phyloP scores from a whole-genome alignment of 2,329 filamentous ascomycete genomes.

The Apiospora malaysiana region DNA sequence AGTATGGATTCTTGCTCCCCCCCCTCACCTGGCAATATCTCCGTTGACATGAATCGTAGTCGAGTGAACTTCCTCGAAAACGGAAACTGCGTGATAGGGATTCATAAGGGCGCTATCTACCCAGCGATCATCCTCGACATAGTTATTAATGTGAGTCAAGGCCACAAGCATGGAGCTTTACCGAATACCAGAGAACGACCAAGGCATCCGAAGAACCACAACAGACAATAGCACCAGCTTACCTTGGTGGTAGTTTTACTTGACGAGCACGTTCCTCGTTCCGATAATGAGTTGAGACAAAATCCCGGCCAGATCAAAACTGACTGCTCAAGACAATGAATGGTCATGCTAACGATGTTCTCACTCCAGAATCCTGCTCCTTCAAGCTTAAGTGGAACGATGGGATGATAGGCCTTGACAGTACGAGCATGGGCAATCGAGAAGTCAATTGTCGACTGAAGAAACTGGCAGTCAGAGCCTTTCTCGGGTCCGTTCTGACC shows the following conservation, averaged over 20 bases:
- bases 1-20: neutral
- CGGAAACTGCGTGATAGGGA: neutral
- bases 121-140: neutral
- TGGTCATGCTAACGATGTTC: neutral
- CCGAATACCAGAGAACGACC: neutral
- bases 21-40: neutral
- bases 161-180: no score
- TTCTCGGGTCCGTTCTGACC: neutral
- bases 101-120: neutral
- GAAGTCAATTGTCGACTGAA: neutral
- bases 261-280: neutral
- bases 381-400: neutral
- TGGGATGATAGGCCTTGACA: neutral
- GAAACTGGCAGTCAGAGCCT: neutral
- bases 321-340: neutral
- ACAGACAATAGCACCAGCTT: neutral
- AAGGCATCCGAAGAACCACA: neutral
- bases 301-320: neutral
- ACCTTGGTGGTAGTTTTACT: neutral
- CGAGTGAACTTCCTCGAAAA: neutral
- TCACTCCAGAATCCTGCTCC: neutral
- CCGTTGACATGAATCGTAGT: neutral
- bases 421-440: neutral
- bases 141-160: neutral
- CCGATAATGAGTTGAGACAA: conserved; percentile 2